Evolutionary conservation across 441 rosid genomes (phyloP).

Genomic region (Kokia cookei): DNA sequence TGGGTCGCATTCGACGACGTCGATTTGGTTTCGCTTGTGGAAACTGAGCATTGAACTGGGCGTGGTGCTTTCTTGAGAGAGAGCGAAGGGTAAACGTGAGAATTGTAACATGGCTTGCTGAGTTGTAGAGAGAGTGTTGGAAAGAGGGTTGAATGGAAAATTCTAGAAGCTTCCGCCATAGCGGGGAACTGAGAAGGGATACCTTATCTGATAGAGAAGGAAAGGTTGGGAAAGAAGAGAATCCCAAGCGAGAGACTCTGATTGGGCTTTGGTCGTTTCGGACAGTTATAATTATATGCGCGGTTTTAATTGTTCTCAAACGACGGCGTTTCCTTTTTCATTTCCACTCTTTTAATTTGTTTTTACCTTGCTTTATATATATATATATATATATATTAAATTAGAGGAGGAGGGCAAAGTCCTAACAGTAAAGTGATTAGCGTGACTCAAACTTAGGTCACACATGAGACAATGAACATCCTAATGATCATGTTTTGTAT

Average conservation of each 20-base stretch:
- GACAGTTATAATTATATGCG: neutral
- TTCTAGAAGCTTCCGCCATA: conserved; percentile 63
- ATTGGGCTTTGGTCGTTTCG: neutral
- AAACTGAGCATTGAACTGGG: conserved; percentile 38
- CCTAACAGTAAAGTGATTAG: no score
- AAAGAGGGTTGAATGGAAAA: conserved; percentile 40
- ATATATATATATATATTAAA: no score
- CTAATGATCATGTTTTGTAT: no score
- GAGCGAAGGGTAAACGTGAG: conserved; percentile 9
- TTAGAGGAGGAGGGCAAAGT: no score
- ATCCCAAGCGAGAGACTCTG: neutral
- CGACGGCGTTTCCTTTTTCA: neutral
- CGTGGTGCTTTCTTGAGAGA: conserved; percentile 15
- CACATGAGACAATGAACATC: no score
- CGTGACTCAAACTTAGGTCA: no score
- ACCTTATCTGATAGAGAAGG: conserved; percentile 19
- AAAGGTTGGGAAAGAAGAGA: conserved; percentile 3
- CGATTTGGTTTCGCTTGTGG: conserved; percentile 31
- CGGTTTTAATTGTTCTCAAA: neutral
- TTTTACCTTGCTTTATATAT: no score
- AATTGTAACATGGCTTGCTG: conserved; percentile 13
- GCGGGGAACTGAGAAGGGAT: conserved; percentile 1
- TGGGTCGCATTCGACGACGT: conserved; percentile 18
- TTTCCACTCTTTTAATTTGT: no score
- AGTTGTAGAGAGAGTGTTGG: conserved; percentile 34